phyloP scores from a whole-genome alignment of 169 alveolate genomes.

The Toxoplasma gondii region DNA sequence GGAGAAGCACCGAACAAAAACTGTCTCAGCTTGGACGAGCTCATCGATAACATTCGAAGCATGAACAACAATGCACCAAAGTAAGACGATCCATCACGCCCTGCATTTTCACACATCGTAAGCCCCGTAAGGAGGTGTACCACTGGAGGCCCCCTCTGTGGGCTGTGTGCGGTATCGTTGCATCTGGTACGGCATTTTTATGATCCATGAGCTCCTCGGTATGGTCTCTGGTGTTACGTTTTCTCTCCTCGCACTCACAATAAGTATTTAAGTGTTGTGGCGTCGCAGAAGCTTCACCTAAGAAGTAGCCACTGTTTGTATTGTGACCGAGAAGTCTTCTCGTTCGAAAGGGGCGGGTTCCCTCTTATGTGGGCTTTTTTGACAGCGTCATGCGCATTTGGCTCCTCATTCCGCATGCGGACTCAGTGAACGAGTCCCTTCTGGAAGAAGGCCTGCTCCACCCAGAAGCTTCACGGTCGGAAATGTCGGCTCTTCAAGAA shows the following conservation, averaged over 20 bases:
- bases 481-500: background rate
- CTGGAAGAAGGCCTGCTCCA: background rate
- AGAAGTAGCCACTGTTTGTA: no score
- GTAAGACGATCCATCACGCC: background rate
- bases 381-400: slow-evolving; percentile 27
- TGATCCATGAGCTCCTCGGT: background rate
- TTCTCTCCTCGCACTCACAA: no score
- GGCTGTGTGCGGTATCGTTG: background rate
- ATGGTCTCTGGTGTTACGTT: no score
- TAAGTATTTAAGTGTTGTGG: no score
- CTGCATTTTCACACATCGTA: no score
- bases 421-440: background rate
- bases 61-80: background rate
- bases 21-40: background rate
- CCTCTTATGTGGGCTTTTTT: background rate
- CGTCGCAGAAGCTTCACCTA: no score
- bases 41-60: background rate
- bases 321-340: no score
- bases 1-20: background rate
- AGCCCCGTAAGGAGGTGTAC: background rate
- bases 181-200: background rate
- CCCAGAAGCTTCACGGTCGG: background rate
- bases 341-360: no score
- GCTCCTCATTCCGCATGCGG: background rate
- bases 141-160: background rate